Evolutionary conservation across 805 yeast genomes (phyloP), one percentile per base, ranked within the genome.

Genomic region (Starmerella floricola): DNA sequence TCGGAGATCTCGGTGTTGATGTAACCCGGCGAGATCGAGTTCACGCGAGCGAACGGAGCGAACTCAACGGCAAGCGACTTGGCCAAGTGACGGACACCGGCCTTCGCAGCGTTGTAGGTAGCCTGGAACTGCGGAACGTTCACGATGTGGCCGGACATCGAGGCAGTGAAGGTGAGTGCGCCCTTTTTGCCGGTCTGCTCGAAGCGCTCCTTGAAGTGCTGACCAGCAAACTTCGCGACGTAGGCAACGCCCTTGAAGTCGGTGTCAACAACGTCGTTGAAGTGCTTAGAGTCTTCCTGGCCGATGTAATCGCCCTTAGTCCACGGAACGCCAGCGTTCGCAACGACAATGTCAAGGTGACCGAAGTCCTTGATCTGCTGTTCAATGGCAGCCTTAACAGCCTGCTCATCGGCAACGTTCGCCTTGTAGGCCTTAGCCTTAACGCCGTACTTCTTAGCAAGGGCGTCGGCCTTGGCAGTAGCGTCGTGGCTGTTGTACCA

Each of bases 251-350:
- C 85, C 57, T 81, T 78, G 47, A 86, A 66, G 58, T 86, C 91
- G 42, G 81, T 73, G 56, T 76, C 73, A 57, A 84, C 70, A 42
- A 85, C 74, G 51, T 74, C 74, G 58, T 71, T 66, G 87, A 93
- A 86, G 54, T 74, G 76, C 41, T 64, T 62, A 50, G 68, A 68
- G 48, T 73, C 74, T 36, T 58, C 56, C 45, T 62, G 64, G 42
- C 71, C 72, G 43, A 73, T 59, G 47, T 75, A 58, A 16, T 72
- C 72, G 18, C 87, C 86, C 23, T 72, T 67, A 18, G 74, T 69
- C 93, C 93, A 84, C 13, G 85, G 77, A 36, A 83, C 75, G 32
- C 95, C 95, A 12, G 95, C 95, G 60, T 85, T 85, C 54, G 93
- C 93, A 36, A 85, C 91, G 55, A 82, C 79, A 21, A 83, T 65